Percentiles rank a stretch among this genome's conserved stretches.
Evolutionary conservation across 192 early-diverging fungal species (phyloP).

Genomic region (Chytriomyces sp.): DNA sequence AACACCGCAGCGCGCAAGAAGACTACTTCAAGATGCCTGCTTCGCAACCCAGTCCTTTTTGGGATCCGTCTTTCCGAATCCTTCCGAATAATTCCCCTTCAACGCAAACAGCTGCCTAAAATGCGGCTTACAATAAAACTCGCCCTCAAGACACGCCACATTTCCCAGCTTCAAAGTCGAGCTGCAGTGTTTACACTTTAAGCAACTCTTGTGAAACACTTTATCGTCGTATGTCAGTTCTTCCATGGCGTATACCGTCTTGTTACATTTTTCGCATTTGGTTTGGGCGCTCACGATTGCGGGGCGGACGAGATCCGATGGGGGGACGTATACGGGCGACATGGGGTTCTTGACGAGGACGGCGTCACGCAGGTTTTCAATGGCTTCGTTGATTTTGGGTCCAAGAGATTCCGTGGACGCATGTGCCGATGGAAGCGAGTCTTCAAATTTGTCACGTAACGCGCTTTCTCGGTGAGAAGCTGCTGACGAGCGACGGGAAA

Average conservation of each 20-base stretch:
- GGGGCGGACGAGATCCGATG: neutral
- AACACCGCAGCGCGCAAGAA: neutral
- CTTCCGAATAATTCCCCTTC: slow-evolving; percentile 65
- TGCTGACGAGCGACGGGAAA: neutral
- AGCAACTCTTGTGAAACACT: slow-evolving; percentile 48
- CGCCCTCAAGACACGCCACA: slow-evolving; percentile 45
- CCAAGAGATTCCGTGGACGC: neutral
- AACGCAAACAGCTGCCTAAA: slow-evolving; percentile 62
- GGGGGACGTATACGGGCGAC: neutral
- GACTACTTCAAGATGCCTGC: neutral
- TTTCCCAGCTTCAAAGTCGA: slow-evolving; percentile 47
- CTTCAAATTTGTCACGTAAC: slow-evolving; percentile 16
- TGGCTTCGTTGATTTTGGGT: slow-evolving; percentile 10
- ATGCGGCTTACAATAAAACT: slow-evolving; percentile 55
- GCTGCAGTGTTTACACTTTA: slow-evolving; percentile 52
- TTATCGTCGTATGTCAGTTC: slow-evolving; percentile 39
- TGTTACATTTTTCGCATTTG: slow-evolving; percentile 11
- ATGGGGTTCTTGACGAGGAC: slow-evolving; percentile 12
- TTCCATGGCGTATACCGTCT: slow-evolving; percentile 48
- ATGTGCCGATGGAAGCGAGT: neutral
- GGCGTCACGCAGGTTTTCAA: slow-evolving; percentile 1
- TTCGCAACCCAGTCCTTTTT: slow-evolving; percentile 45
- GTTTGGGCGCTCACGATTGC: neutral
- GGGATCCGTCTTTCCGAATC: slow-evolving; percentile 55
- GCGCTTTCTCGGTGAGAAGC: slow-evolving; percentile 11